A percentile compares a stretch with the other conserved stretches of the same genome.
Conservation (phyloP, 177 flowering plant genomes). For the Vitis hybrid region DNA sequence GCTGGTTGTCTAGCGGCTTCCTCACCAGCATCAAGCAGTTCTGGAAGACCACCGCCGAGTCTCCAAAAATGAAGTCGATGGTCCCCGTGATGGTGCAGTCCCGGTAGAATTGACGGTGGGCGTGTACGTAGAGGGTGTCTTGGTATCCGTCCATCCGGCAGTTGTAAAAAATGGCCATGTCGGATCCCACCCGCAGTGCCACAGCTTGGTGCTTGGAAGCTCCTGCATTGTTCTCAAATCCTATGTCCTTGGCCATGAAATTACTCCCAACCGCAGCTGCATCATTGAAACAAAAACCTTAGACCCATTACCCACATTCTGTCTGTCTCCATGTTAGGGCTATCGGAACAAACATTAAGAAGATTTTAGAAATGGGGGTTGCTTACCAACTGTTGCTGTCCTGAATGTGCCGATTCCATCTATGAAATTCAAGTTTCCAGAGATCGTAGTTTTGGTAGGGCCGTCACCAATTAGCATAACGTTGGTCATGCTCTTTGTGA, state of each 20-base stretch:
- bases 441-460: conserved; percentile 38
- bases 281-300: background rate
- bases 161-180: conserved; percentile 38
- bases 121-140: conserved; percentile 50
- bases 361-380: background rate
- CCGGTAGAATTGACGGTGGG: conserved; percentile 51
- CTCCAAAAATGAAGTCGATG: conserved; percentile 55
- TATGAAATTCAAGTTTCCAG: conserved; percentile 26
- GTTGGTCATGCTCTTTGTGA: conserved; percentile 22
- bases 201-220: conserved; percentile 48
- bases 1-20: conserved; percentile 37
- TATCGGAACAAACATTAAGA: background rate
- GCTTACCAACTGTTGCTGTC: conserved; percentile 44
- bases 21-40: conserved; percentile 43
- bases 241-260: conserved; percentile 52
- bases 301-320: too few species aligned
- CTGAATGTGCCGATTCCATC: conserved; percentile 31
- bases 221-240: conserved; percentile 58
- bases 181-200: conserved; percentile 38
- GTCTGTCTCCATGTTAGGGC: too few species aligned
- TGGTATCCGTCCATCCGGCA: conserved; percentile 52
- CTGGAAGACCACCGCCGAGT: conserved; percentile 46
- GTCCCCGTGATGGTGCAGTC: conserved; percentile 59
- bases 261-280: conserved; percentile 32
- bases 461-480: conserved; percentile 51